Conservation (phyloP, 2,329 filamentous ascomycete species). For the Alternaria tenuissima region DNA sequence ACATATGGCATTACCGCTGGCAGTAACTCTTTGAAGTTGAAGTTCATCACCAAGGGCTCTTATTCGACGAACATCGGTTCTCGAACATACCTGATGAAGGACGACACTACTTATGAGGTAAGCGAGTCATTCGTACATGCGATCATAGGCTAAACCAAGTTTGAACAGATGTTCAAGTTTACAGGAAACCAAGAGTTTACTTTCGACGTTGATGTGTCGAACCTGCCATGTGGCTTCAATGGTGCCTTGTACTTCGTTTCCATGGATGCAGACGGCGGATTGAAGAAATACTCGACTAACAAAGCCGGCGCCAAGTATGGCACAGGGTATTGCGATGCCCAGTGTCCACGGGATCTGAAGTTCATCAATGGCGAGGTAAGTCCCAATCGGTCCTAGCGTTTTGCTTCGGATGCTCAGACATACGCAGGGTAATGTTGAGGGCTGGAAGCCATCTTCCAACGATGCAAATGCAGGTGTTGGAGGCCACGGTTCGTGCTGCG, state of each 20-base stretch:
- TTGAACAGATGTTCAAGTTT: slow-evolving; percentile 45
- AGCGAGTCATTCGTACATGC: background rate
- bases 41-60: slow-evolving; percentile 62
- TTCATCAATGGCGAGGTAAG: slow-evolving; percentile 56
- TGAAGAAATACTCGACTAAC: slow-evolving; percentile 56
- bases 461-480: slow-evolving; percentile 64
- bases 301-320: slow-evolving; percentile 62
- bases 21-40: slow-evolving; percentile 61
- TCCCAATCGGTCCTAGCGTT: background rate
- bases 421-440: slow-evolving; percentile 60
- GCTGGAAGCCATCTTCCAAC: slow-evolving; percentile 60
- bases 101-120: slow-evolving; percentile 39
- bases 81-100: slow-evolving; percentile 49
- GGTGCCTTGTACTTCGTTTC: slow-evolving; percentile 60
- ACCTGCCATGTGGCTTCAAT: slow-evolving; percentile 74
- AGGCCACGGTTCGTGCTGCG: slow-evolving; percentile 66
- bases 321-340: slow-evolving; percentile 53
- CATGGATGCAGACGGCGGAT: slow-evolving; percentile 70
- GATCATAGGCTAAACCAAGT: background rate
- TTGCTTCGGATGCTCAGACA: background rate
- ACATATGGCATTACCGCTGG: slow-evolving; percentile 59
- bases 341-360: slow-evolving; percentile 57
- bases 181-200: slow-evolving; percentile 57
- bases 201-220: slow-evolving; percentile 60
- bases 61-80: slow-evolving; percentile 52